Percentiles rank a stretch among this genome's conserved stretches.
Conservation (phyloP, 2,329 filamentous ascomycete species). For the Xylariaceae sp. region DNA sequence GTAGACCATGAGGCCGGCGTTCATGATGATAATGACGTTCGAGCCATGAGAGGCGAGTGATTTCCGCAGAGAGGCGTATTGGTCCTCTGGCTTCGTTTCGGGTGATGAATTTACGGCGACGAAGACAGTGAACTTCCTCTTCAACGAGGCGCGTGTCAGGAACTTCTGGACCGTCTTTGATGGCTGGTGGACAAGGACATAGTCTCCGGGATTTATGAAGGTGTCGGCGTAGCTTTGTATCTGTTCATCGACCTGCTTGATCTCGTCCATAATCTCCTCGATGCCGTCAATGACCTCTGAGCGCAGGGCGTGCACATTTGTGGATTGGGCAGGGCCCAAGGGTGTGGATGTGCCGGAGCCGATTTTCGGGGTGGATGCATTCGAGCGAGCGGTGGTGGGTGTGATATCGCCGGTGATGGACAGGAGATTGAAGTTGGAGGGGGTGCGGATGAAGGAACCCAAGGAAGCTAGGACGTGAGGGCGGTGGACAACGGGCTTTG, state of each 20-base stretch:
- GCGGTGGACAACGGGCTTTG: conserved; percentile 35
- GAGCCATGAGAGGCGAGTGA: conserved; percentile 75
- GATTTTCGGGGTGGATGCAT: conserved; percentile 44
- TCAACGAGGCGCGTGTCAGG: conserved; percentile 79
- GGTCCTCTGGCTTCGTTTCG: conserved; percentile 36
- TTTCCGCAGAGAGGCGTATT: conserved; percentile 64
- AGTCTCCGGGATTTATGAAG: conserved; percentile 90
- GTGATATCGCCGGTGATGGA: conserved; percentile 52
- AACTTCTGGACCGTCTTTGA: conserved; percentile 88
- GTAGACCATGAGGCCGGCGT: conserved; percentile 83
- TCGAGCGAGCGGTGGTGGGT: conserved; percentile 49
- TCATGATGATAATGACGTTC: conserved; percentile 78
- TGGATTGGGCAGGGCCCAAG: conserved; percentile 36
- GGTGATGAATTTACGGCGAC: conserved; percentile 65
- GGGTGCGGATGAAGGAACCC: conserved; percentile 63
- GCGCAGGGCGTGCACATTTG: conserved; percentile 67
- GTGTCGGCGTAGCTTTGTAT: conserved; percentile 86
- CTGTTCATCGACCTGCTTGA: conserved; percentile 88
- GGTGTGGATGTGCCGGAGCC: conserved; percentile 52
- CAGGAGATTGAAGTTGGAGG: conserved; percentile 86
- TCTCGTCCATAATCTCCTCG: conserved; percentile 92
- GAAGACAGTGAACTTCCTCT: conserved; percentile 88
- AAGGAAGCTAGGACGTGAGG: conserved; percentile 62
- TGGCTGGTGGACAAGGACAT: conserved; percentile 85
- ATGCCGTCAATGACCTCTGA: conserved; percentile 93